These are phyloP conservation scores for Triticum urartu DNA, from an alignment of 176 grass and related monocot genomes.

Conservation along the genomic window DNA sequence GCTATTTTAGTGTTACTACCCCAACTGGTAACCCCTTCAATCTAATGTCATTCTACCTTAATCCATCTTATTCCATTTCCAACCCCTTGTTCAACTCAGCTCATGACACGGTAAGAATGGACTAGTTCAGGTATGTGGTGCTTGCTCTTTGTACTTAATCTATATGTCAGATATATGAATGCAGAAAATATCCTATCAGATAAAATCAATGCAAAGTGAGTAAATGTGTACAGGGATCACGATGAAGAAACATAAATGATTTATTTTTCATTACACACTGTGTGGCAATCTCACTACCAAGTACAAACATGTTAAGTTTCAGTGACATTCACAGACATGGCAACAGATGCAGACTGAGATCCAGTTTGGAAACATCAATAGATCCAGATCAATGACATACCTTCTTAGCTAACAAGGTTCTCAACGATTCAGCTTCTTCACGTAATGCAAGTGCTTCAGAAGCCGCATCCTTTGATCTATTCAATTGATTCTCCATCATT, in stretches of 20 bases:
- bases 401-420: constrained; percentile 63
- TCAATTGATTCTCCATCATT: constrained; percentile 90
- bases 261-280: not conserved
- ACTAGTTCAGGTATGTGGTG: not conserved
- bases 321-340: not conserved
- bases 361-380: not conserved
- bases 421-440: constrained; percentile 71
- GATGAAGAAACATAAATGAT: constrained; percentile 19
- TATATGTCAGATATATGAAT: not conserved
- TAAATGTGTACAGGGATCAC: not conserved
- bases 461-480: constrained; percentile 78
- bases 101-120: not conserved
- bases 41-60: not conserved
- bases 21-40: not conserved
- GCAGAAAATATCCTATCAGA: not conserved
- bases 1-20: not conserved
- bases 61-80: not conserved
- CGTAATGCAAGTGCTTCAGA: constrained; percentile 66
- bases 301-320: not conserved
- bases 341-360: constrained; percentile 8
- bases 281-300: not conserved
- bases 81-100: not conserved
- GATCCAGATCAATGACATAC: constrained; percentile 29
- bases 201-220: constrained; percentile 1
- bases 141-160: not conserved